Percentiles rank a stretch among this genome's conserved stretches.
Evolutionary conservation across 2,329 filamentous ascomycete species (phyloP).

Genomic region (Xylaria sp.): DNA sequence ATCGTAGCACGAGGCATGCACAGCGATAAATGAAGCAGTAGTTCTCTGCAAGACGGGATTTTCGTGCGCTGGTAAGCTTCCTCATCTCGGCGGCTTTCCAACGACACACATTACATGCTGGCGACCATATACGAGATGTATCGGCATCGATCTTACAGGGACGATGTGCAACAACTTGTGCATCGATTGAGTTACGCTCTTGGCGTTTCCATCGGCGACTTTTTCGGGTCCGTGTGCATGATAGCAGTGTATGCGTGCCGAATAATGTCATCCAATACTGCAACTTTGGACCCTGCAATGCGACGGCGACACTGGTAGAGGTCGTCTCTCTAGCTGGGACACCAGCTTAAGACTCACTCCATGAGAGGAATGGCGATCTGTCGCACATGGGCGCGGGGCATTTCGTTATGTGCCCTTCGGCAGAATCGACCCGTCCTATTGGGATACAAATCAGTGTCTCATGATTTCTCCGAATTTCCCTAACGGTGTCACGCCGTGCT

Average conservation of each 20-base stretch:
- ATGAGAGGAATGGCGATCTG: constrained; percentile 25
- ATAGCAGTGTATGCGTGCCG: constrained; percentile 10
- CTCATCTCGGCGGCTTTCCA: constrained; percentile 19
- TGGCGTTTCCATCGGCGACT: constrained; percentile 7
- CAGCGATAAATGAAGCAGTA: constrained; percentile 36
- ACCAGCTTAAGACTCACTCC: constrained; percentile 20
- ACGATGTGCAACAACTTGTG: neutral
- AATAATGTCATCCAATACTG: constrained; percentile 11
- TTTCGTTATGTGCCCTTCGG: constrained; percentile 35
- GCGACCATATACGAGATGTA: constrained; percentile 13
- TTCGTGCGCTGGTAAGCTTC: constrained; percentile 23
- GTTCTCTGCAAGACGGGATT: constrained; percentile 31
- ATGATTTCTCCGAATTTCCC: constrained; percentile 39
- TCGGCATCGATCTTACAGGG: constrained; percentile 27
- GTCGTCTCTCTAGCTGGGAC: constrained; percentile 15
- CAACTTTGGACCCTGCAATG: constrained; percentile 24
- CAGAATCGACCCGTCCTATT: constrained; percentile 38
- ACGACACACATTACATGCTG: constrained; percentile 20
- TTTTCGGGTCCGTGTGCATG: constrained; percentile 15
- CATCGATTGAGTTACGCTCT: neutral
- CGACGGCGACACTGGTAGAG: constrained; percentile 23
- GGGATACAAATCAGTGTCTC: constrained; percentile 38
- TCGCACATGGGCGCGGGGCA: constrained; percentile 34
- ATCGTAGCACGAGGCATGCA: constrained; percentile 34
- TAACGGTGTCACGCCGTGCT: constrained; percentile 37